Conservation (phyloP, 2,329 filamentous ascomycete species). For the Diaporthe ampelina region DNA sequence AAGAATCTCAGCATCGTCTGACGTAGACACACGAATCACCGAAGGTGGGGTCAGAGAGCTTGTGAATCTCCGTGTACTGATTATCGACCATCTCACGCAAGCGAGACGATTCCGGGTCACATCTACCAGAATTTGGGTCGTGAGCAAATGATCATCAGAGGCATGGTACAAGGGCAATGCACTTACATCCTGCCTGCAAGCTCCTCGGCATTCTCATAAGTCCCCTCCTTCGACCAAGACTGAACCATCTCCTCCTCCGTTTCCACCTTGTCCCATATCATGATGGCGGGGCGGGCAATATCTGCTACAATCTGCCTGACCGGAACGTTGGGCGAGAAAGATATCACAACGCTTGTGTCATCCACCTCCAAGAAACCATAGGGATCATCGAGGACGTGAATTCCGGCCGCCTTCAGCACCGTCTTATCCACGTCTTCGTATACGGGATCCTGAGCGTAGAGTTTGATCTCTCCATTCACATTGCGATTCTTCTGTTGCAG, state of each 20-base stretch:
- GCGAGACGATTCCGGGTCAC: conserved; percentile 11
- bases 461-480: not conserved
- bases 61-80: not conserved
- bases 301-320: conserved; percentile 27
- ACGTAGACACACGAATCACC: no score
- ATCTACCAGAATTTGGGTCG: not conserved
- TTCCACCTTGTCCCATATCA: not conserved
- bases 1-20: no score
- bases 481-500: not conserved
- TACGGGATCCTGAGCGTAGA: not conserved
- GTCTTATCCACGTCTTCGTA: not conserved
- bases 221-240: not conserved
- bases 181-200: not conserved
- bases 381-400: not conserved
- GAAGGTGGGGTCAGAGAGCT: no score
- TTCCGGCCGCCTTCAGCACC: not conserved
- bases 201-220: not conserved
- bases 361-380: conserved; percentile 7
- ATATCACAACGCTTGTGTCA: not conserved
- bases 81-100: not conserved
- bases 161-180: not conserved
- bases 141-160: not conserved
- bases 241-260: not conserved
- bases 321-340: not conserved
- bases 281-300: conserved; percentile 1